phyloP scores from a whole-genome alignment of 441 rosid species.

The Erodium chrysanthum region DNA sequence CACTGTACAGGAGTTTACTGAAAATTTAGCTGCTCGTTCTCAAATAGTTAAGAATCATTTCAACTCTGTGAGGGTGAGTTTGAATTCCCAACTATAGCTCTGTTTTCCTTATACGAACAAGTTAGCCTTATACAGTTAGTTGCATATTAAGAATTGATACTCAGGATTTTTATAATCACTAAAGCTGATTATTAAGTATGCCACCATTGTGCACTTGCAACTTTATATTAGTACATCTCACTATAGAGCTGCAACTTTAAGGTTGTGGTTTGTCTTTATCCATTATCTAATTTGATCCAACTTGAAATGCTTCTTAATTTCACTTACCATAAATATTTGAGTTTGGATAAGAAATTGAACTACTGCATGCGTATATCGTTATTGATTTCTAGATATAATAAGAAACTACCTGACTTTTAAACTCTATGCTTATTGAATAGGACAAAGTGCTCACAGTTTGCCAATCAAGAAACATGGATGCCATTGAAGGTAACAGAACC shows the following conservation, averaged over 20 bases:
- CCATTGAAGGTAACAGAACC: conserved; percentile 43
- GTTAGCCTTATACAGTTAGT: background rate
- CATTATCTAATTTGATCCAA: background rate
- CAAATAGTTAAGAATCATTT: conserved; percentile 52
- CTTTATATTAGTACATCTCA: background rate
- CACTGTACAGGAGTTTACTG: conserved; percentile 57
- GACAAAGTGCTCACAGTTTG: conserved; percentile 67
- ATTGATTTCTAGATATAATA: background rate
- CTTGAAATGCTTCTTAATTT: background rate
- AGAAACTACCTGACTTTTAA: background rate
- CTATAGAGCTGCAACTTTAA: background rate
- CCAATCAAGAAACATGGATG: conserved; percentile 52
- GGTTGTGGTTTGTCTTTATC: background rate
- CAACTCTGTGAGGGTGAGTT: conserved; percentile 48
- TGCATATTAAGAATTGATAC: background rate
- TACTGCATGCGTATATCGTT: background rate
- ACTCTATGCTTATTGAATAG: conserved; percentile 31
- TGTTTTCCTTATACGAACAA: conserved; percentile 3
- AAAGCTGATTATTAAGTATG: background rate
- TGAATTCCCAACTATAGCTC: conserved; percentile 11
- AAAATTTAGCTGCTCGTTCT: conserved; percentile 71
- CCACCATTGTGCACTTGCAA: background rate
- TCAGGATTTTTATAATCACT: background rate
- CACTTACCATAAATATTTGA: background rate
- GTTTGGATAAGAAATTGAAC: background rate